Base-by-base conservation (phyloP, 129 eudicot species). In the Centaurea solstitialis region DNA sequence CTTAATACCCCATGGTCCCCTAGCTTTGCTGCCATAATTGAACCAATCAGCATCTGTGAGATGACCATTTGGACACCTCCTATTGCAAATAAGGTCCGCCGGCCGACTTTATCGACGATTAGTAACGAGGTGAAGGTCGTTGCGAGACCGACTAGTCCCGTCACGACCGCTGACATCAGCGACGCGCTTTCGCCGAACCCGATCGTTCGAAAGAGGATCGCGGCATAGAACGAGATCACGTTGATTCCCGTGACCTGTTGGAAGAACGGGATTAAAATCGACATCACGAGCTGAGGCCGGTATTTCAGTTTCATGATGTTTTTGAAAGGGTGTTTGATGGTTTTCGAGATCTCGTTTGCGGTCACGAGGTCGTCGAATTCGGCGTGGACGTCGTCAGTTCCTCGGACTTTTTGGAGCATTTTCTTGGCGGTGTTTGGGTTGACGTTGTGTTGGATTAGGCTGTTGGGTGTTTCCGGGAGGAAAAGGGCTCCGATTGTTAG, bases 41-140 rank as follows among this genome's bases (percentile, higher is more conserved):
- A 66, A 5, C 98, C 98, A 9, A 93, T 76, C 20, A 87, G 17
- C 71, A 89, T 75, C 28, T 91, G 93, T 17, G 91, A 83, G 20
- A 84, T 47, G 37, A 93, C 82, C 98, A 91, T 93, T 57, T 84
- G 85, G 3, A 91, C 6, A 7, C 98, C 98, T 2, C 96, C 97
- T 0, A 68, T 70, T 1, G 81, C 39, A 11, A 91, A 84, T 9
- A 93, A 39, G 15, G 50, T 35, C 66, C 88, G 79, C 17, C 97
- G 79, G 4, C 98, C 98, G 1, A 82, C 7, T 78, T 37, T 93
- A 12, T 93, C 98, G 2, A 91, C 97, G 8, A 83, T 62, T 7
- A 89, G 0, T 81, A 89, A 74, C 9, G 97, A 87, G 33, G 89
- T 2, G 47, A 84, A 80, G 12, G 93, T 89, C 53, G 82, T 74